phyloP scores from a whole-genome alignment of 1,284 basidiomycete genomes.

The Pseudozyma flocculosa region DNA sequence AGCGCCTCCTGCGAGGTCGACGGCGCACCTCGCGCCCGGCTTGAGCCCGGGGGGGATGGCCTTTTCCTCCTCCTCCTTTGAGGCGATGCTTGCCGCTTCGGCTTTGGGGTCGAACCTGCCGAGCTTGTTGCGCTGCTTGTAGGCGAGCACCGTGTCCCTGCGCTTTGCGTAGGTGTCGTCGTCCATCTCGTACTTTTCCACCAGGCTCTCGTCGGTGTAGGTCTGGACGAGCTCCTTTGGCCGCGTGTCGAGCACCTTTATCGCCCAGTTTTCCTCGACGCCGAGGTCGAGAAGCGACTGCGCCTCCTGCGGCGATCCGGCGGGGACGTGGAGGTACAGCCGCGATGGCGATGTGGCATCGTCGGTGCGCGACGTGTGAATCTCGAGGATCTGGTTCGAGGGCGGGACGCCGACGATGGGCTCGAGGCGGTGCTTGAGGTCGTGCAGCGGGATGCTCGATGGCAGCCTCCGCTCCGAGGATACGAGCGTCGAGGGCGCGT shows the following conservation, averaged over 20 bases:
- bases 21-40: constrained; percentile 77
- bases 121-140: constrained; percentile 83
- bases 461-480: constrained; percentile 41
- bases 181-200: constrained; percentile 89
- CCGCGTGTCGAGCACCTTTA: constrained; percentile 66
- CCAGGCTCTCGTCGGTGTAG: constrained; percentile 77
- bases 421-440: constrained; percentile 74
- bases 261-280: constrained; percentile 68
- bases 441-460: constrained; percentile 22
- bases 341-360: constrained; percentile 59
- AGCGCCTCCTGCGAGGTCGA: constrained; percentile 64
- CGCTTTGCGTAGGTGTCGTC: constrained; percentile 74
- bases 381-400: constrained; percentile 50
- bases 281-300: constrained; percentile 74
- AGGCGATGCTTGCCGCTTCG: constrained; percentile 47
- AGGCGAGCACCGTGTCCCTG: constrained; percentile 79
- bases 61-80: constrained; percentile 9
- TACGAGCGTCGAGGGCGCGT: constrained; percentile 40
- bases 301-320: constrained; percentile 67
- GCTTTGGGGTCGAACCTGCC: constrained; percentile 72
- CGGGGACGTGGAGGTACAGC: constrained; percentile 61
- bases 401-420: constrained; percentile 82
- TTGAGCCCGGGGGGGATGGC: constrained; percentile 61
- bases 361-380: constrained; percentile 62
- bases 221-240: constrained; percentile 69